Evolutionary conservation across 805 yeast genomes (phyloP).

Genomic region (Teunomyces panamensis): DNA sequence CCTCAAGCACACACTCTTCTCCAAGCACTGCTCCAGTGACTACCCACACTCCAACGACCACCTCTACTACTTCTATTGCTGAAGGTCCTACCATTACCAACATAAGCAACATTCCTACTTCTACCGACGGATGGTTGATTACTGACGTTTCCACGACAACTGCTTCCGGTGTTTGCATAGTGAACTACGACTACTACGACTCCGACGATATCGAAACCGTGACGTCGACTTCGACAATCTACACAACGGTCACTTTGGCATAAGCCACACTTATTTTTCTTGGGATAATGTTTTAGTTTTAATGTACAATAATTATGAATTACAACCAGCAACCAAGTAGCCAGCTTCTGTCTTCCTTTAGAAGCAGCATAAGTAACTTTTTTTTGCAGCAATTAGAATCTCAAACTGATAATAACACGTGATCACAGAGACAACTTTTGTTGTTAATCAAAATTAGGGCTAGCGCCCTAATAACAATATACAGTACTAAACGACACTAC

Average conservation of each 20-base stretch:
- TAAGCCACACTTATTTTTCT: constrained; percentile 3
- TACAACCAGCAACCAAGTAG: no score
- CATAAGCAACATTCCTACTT: constrained; percentile 16
- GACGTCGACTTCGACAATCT: constrained; percentile 37
- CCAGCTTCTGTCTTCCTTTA: no score
- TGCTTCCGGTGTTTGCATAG: constrained; percentile 31
- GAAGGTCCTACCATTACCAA: constrained; percentile 24
- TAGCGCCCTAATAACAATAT: not conserved
- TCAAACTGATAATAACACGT: not conserved
- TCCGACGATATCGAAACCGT: constrained; percentile 27
- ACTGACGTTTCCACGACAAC: constrained; percentile 30
- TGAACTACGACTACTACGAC: constrained; percentile 36
- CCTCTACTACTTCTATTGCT: constrained; percentile 11
- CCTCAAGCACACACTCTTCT: not conserved
- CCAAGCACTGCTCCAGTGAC: not conserved
- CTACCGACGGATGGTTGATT: constrained; percentile 31
- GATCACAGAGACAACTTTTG: not conserved
- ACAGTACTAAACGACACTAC: not conserved
- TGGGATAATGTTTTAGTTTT: constrained; percentile 3
- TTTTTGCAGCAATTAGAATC: not conserved
- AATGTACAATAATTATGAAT: not conserved
- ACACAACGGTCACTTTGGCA: constrained; percentile 30
- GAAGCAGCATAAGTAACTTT: no score
- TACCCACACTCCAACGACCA: constrained; percentile 4
- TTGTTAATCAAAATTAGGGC: not conserved